Conservation (phyloP, 2,329 filamentous ascomycete species). For the Beauveria pseudobassiana region DNA sequence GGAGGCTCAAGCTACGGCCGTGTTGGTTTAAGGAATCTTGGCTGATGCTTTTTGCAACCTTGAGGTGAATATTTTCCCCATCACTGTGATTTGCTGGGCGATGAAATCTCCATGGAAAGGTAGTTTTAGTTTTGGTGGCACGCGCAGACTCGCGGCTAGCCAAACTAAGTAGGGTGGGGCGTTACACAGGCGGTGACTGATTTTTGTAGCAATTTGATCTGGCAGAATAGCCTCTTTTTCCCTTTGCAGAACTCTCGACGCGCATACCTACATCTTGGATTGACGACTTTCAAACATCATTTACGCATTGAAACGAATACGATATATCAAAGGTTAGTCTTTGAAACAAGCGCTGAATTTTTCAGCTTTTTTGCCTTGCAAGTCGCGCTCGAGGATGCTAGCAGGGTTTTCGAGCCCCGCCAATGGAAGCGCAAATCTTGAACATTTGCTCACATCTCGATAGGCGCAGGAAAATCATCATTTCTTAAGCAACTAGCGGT, state of each 20-base stretch:
- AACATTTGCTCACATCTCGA: conserved; percentile 7
- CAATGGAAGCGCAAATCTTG: conserved; percentile 3
- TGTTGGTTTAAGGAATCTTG: not conserved
- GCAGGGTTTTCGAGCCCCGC: conserved; percentile 1
- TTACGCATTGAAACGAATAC: not conserved
- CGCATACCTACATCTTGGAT: not conserved
- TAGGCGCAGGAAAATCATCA: not conserved
- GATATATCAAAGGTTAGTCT: not conserved
- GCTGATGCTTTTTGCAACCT: not conserved
- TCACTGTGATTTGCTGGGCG: not conserved
- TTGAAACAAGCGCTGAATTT: not conserved
- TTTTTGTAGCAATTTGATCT: not conserved
- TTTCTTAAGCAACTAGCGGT: not conserved
- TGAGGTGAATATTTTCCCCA: too few species aligned
- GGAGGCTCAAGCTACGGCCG: too few species aligned
- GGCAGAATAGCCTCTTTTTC: conserved; percentile 10
- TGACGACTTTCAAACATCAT: not conserved
- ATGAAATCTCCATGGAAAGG: not conserved
- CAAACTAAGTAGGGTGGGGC: not conserved
- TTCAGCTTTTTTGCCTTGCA: not conserved
- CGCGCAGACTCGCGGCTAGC: not conserved
- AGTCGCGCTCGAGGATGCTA: not conserved
- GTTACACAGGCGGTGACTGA: not conserved
- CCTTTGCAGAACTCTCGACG: not conserved
- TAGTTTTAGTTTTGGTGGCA: too few species aligned